Evolutionary conservation across 352 stramenopile genomes (phyloP), one percentile per base, ranked within the genome.

Genomic region (Globisporangium iwayamae): DNA sequence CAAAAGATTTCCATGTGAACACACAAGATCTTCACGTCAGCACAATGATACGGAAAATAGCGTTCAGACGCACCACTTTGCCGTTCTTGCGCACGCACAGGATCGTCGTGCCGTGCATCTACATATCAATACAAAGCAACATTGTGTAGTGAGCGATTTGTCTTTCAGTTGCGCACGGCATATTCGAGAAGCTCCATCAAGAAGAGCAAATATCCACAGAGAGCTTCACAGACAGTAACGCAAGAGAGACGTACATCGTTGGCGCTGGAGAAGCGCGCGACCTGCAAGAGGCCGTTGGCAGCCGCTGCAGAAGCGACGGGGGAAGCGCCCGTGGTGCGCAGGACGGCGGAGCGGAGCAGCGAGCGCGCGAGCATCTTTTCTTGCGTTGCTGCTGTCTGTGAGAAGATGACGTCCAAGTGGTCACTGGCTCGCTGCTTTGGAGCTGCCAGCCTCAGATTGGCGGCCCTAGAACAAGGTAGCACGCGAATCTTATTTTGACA

Each of bases 41-140:
- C 14, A 36, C 47, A 34, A 14, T 53, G 20, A 43, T 3, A 6
- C 55, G 32, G 32, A 36, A 36, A 36, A 36, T 7, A 36, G 30
- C 8, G 8, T 18, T 57, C 10, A 5, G 13, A 78, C 83, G 56
- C 63, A 98, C 98, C 68, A 99, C 96, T 85, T 98, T 98, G 55
- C 94, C 96, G 62, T 98, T 89, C 76, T 99, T 99, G 47, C 96
- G 94, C 50, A 99, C 96, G 69, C 95, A 99, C 11, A 99, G 76
- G 62, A 99, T 99, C 20, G 97, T 99, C 36, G 97, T 99, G 39
- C 90, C 94, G 71, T 98, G 91, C 89, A 97, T 93, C 78, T 94
- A 56, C 13, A 45, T 13, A 60, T 32, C 20, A 34, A 56, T 11
- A 62, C 59, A 34, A 11, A 14, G 18, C 34, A 16, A 63, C 50